phyloP scores from a whole-genome alignment of 208 protist species.

The Lotmaria passim region DNA sequence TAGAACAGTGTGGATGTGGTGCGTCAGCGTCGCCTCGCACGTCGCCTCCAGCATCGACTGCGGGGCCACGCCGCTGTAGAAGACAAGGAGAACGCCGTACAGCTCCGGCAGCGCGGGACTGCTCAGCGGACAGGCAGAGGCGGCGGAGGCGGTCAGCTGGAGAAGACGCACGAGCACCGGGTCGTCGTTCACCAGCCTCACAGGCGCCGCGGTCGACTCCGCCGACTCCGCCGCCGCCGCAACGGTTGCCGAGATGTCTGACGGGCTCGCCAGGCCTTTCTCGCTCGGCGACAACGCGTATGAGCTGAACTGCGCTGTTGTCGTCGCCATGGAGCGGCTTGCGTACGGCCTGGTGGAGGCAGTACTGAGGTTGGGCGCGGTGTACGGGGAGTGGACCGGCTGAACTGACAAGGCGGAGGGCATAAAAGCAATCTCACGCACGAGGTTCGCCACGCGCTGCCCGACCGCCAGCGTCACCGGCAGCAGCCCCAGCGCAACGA shows the following conservation, averaged over 20 bases:
- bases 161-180: conserved; percentile 63
- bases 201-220: not conserved
- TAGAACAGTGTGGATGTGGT: conserved; percentile 51
- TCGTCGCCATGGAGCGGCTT: too few species aligned
- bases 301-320: not conserved
- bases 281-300: not conserved
- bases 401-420: too few species aligned
- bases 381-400: not conserved
- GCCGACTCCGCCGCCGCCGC: not conserved
- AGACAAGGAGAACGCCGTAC: conserved; percentile 58
- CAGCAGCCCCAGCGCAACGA: conserved; percentile 68
- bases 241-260: not conserved
- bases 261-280: not conserved
- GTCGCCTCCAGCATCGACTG: conserved; percentile 70
- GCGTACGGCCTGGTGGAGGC: too few species aligned
- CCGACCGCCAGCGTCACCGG: conserved; percentile 51
- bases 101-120: conserved; percentile 49
- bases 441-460: conserved; percentile 53
- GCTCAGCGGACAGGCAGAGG: conserved; percentile 56
- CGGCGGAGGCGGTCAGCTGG: conserved; percentile 55
- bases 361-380: too few species aligned
- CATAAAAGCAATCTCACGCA: conserved; percentile 45
- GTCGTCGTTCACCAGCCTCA: conserved; percentile 49
- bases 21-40: conserved; percentile 66
- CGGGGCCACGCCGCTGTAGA: conserved; percentile 50